Evolutionary conservation across 495 filamentous ascomycete genomes (phyloP).

Genomic region (Aspergillus nidulans): DNA sequence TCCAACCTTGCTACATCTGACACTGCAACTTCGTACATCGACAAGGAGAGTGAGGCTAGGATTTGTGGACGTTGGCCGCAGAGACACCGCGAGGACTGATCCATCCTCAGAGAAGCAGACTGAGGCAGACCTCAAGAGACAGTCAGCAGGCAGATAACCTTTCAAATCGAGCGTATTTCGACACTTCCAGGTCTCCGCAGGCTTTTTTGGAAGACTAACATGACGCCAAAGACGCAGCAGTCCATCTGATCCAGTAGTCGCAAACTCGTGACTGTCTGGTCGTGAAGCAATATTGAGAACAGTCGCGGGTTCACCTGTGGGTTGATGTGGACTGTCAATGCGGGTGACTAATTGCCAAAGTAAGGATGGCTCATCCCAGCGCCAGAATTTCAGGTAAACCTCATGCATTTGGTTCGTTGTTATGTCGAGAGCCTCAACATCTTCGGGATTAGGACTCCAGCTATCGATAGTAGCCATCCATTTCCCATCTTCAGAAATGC

Average conservation of each 20-base stretch:
- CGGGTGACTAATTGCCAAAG: constrained; percentile 73
- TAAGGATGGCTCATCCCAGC: constrained; percentile 57
- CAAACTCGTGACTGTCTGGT: constrained; percentile 63
- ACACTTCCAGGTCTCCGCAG: constrained; percentile 66
- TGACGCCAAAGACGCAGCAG: constrained; percentile 74
- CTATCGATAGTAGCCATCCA: constrained; percentile 92
- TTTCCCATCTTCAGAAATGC: constrained; percentile 69
- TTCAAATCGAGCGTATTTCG: constrained; percentile 53
- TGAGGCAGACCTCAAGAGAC: constrained; percentile 26
- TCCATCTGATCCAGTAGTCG: constrained; percentile 77
- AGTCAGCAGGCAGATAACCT: constrained; percentile 16
- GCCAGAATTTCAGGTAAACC: constrained; percentile 87
- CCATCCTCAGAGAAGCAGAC: constrained; percentile 82
- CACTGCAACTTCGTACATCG: constrained; percentile 28
- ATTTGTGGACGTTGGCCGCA: constrained; percentile 25
- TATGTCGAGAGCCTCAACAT: constrained; percentile 50
- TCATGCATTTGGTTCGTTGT: too few species aligned
- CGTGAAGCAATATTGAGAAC: constrained; percentile 69
- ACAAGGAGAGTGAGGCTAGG: constrained; percentile 32
- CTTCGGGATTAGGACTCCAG: constrained; percentile 70
- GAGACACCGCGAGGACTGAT: constrained; percentile 68
- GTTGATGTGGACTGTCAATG: constrained; percentile 76
- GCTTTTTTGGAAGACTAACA: constrained; percentile 54
- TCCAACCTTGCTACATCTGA: constrained; percentile 31
- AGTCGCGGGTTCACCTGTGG: constrained; percentile 41